Evolutionary conservation across 192 early-diverging fungal genomes (phyloP), one percentile per base, ranked within the genome.

Genomic region (Phycomyces nitens): DNA sequence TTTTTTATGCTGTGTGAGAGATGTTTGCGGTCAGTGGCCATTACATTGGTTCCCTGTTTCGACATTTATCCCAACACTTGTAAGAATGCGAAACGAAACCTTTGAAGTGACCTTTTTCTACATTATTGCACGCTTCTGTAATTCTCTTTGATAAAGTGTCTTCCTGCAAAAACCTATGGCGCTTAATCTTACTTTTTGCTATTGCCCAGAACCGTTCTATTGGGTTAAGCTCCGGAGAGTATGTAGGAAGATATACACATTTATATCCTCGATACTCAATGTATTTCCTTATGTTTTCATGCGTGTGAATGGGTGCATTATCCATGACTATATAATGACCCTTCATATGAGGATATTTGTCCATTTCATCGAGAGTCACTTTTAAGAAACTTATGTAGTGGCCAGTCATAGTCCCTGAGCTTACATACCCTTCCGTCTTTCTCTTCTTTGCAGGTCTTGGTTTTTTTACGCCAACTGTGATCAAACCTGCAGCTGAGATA

Each of bases 201-300:
- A 58, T 58, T 58, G 57, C 44, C 68, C 61, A 64, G 41, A 59
- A 70, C 22, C 64, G 42, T 51, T 70, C 68, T 21, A 60, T 64
- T 40, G 68, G 68, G 39, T 64, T 70, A 14, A 70, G 58, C 23
- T 62, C 60, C 14, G 62, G 49, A 38, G 56, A 70, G 34, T 47
- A 53, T 14, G 62, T 39, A 5, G 61, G 61, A n/a, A 64, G 49
- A 26, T 56, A 38, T n/a, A 26, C 54, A 56, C 38, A 58, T 23
- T 40, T 8, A 55, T 34, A 55, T 29, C 14, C 53, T 55, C 24
- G 53, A 14, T 54, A 52, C n/a, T n/a, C 9, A 20, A 52, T 52
- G 18, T 52, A 52, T 20, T 43, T 38, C 29, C 41, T 58, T 21
- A 58, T 58, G 56, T 21, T 40, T 20, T 58, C 34, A 18, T 38